phyloP scores from a whole-genome alignment of 106 monocot species.

The Acanthochlamys bracteata region DNA sequence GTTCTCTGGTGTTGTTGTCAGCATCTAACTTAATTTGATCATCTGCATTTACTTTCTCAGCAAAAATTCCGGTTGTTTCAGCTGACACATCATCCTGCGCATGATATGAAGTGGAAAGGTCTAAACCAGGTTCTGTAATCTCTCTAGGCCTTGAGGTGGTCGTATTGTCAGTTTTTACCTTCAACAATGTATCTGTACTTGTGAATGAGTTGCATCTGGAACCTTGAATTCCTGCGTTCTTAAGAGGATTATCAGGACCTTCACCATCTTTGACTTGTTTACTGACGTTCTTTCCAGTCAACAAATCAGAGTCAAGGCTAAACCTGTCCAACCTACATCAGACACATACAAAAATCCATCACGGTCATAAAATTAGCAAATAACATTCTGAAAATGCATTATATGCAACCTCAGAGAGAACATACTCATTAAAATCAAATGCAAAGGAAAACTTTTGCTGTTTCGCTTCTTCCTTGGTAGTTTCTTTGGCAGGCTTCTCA shows the following conservation, averaged over 20 bases:
- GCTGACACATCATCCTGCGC: conserved; percentile 7
- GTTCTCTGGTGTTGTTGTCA: conserved; percentile 4
- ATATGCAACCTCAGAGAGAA: not conserved
- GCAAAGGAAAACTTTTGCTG: conserved; percentile 61
- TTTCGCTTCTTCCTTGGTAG: conserved; percentile 31
- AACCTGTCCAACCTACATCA: conserved; percentile 62
- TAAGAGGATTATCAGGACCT: conserved; percentile 15
- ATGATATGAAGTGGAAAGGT: conserved; percentile 6
- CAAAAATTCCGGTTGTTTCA: conserved; percentile 2
- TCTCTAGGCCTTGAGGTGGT: conserved; percentile 19
- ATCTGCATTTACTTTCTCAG: conserved; percentile 11
- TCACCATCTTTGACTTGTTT: conserved; percentile 16
- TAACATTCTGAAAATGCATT: not conserved
- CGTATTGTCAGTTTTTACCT: conserved; percentile 6
- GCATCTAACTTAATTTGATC: conserved; percentile 21
- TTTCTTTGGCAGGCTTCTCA: conserved; percentile 31
- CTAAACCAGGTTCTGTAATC: not conserved
- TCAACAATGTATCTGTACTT: conserved; percentile 14
- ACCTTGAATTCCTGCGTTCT: conserved; percentile 5
- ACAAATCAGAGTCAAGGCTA: conserved; percentile 49
- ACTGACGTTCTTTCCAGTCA: conserved; percentile 20
- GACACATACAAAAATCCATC: not conserved
- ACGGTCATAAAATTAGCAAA: not conserved
- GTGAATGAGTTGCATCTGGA: conserved; percentile 17
- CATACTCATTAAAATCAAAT: conserved; percentile 91